A percentile compares a stretch with the other conserved stretches of the same genome.
These are phyloP conservation scores for Hypoxylon trugodes DNA, from an alignment of 495 filamentous ascomycete genomes.

Conservation along the genomic window DNA sequence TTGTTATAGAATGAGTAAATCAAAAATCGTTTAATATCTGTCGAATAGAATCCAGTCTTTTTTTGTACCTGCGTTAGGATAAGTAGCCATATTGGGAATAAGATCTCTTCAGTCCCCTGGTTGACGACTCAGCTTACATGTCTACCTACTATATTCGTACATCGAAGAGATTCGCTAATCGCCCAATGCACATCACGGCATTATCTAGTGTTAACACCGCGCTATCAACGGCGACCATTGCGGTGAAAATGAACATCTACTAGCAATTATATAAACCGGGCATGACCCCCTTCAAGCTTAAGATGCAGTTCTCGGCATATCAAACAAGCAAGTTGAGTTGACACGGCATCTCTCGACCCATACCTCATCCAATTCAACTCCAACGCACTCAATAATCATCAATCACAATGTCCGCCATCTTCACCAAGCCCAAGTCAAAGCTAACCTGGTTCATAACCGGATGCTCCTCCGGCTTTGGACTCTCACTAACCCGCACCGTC, in stretches of 20 bases:
- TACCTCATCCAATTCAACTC: no score
- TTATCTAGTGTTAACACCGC: constrained; percentile 1
- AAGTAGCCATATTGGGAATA: no score
- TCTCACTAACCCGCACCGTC: constrained; percentile 49
- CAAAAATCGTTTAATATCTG: no score
- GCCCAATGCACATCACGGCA: not conserved
- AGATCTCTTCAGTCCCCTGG: no score
- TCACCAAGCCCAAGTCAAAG: constrained; percentile 20
- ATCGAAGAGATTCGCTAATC: not conserved
- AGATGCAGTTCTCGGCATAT: not conserved
- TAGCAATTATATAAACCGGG: not conserved
- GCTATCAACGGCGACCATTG: not conserved
- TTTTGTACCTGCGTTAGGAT: no score
- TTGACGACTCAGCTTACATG: constrained; percentile 5
- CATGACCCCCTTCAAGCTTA: not conserved
- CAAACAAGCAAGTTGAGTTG: not conserved
- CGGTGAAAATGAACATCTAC: not conserved
- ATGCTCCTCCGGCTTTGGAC: constrained; percentile 60
- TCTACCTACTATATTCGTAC: not conserved
- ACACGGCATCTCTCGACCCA: no score
- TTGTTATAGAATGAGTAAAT: no score
- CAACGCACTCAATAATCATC: no score
- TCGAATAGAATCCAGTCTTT: no score
- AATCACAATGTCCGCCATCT: constrained; percentile 9
- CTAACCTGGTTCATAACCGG: constrained; percentile 63